Evolutionary conservation across 495 filamentous ascomycete genomes (phyloP).

Genomic region (Aspergillus cavernicola): DNA sequence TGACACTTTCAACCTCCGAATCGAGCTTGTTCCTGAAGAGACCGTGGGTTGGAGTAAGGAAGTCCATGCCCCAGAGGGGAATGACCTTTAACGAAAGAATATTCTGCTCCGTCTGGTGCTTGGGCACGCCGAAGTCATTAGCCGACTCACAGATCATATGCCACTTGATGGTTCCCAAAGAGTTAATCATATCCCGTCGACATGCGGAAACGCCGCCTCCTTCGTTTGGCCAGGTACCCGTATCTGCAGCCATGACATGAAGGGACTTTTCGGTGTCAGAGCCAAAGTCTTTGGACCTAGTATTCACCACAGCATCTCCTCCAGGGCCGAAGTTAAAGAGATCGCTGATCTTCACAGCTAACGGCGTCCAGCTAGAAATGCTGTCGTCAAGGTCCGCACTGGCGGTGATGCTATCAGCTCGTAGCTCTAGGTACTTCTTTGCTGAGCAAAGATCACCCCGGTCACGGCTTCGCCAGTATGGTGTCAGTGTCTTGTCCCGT

Average conservation of each 20-base stretch:
- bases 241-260: slow-evolving; percentile 62
- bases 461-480: slow-evolving; percentile 58
- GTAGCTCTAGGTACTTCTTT: slow-evolving; percentile 51
- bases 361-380: slow-evolving; percentile 54
- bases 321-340: slow-evolving; percentile 62
- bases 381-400: slow-evolving; percentile 59
- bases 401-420: slow-evolving; percentile 57
- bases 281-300: slow-evolving; percentile 39
- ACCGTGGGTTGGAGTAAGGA: slow-evolving; percentile 59
- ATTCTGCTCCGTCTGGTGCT: slow-evolving; percentile 63
- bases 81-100: slow-evolving; percentile 63
- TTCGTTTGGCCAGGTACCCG: slow-evolving; percentile 63
- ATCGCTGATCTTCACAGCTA: slow-evolving; percentile 61
- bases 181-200: slow-evolving; percentile 65
- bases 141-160: slow-evolving; percentile 65
- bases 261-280: slow-evolving; percentile 52
- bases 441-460: slow-evolving; percentile 50
- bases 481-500: slow-evolving; percentile 48
- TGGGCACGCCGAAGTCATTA: slow-evolving; percentile 62
- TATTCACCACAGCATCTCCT: slow-evolving; percentile 50
- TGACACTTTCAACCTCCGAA: slow-evolving; percentile 55
- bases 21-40: slow-evolving; percentile 61
- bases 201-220: slow-evolving; percentile 65
- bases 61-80: slow-evolving; percentile 64
- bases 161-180: slow-evolving; percentile 57